phyloP scores from a whole-genome alignment of 257 asterid species.

The Fraxinus americana region DNA sequence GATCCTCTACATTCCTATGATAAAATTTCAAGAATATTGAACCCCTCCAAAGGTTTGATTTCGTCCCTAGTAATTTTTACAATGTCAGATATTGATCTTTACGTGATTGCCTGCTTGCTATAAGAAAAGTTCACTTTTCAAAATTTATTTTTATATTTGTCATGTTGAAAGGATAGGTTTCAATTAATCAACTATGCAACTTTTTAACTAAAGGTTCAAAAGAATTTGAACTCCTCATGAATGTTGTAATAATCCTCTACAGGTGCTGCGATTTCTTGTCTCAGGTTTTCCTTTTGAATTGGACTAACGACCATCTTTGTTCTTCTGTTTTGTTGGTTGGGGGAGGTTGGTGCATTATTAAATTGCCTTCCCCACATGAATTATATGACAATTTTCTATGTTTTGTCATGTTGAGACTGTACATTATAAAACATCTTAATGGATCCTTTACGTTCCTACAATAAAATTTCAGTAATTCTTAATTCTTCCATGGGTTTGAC shows the following conservation, averaged over 20 bases:
- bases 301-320: too few relatives aligned
- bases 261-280: not conserved
- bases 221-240: not conserved
- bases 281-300: too few relatives aligned
- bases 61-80: not conserved
- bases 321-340: too few relatives aligned
- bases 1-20: not conserved
- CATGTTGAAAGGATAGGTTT: not conserved
- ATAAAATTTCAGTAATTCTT: not conserved
- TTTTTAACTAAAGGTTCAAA: too few relatives aligned
- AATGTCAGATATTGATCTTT: too few relatives aligned
- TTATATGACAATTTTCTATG: too few relatives aligned
- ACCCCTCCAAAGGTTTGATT: not conserved
- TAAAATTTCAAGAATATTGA: not conserved
- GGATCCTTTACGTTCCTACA: not conserved
- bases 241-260: not conserved
- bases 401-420: too few relatives aligned
- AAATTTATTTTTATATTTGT: not conserved
- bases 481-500: not conserved
- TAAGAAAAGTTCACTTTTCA: not conserved
- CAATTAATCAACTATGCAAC: not conserved
- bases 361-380: too few relatives aligned
- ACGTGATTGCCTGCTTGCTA: not conserved
- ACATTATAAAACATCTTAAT: too few relatives aligned
- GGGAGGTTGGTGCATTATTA: too few relatives aligned